A percentile compares a stretch with the other conserved stretches of the same genome.
Evolutionary conservation across 495 filamentous ascomycete genomes (phyloP).

Genomic region (Daldinia loculata): DNA sequence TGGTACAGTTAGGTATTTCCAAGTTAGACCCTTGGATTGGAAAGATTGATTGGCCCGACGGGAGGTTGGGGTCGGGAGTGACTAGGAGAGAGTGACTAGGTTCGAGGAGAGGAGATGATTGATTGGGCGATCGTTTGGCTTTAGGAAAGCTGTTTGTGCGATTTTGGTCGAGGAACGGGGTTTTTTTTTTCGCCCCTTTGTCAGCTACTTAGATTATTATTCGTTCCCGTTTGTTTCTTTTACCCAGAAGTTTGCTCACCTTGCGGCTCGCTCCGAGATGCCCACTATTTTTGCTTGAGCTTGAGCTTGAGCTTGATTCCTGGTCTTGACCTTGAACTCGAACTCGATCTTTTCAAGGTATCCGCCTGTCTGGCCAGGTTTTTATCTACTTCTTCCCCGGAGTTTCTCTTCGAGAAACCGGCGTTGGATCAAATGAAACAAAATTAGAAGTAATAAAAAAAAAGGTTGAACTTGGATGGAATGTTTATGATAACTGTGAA

Average conservation of each 20-base stretch:
- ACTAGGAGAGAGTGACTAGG: conserved; percentile 19
- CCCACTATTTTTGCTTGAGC: conserved; percentile 16
- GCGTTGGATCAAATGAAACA: neutral
- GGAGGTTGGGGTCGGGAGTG: conserved; percentile 27
- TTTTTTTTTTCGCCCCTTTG: conserved; percentile 23
- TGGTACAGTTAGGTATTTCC: conserved; percentile 36
- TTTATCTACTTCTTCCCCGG: conserved; percentile 1
- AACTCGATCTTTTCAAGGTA: conserved; percentile 1
- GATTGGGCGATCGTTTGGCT: conserved; percentile 29
- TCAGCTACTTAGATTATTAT: conserved; percentile 29
- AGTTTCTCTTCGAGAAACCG: neutral
- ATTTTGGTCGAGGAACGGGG: conserved; percentile 37
- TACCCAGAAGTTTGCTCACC: conserved; percentile 38
- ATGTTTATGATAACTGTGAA: conserved; percentile 24
- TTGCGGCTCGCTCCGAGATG: conserved; percentile 41
- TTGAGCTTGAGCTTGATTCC: conserved; percentile 3
- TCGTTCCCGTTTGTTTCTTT: conserved; percentile 24
- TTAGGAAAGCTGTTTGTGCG: conserved; percentile 35
- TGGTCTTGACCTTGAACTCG: conserved; percentile 2
- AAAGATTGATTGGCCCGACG: conserved; percentile 44
- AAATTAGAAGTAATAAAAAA: conserved; percentile 8
- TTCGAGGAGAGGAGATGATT: conserved; percentile 23
- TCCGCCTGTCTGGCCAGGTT: neutral
- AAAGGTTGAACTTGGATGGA: conserved; percentile 20
- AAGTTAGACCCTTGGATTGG: conserved; percentile 42